Evolutionary conservation across 257 asterid genomes (phyloP).

Genomic region (Solanum tarijense): DNA sequence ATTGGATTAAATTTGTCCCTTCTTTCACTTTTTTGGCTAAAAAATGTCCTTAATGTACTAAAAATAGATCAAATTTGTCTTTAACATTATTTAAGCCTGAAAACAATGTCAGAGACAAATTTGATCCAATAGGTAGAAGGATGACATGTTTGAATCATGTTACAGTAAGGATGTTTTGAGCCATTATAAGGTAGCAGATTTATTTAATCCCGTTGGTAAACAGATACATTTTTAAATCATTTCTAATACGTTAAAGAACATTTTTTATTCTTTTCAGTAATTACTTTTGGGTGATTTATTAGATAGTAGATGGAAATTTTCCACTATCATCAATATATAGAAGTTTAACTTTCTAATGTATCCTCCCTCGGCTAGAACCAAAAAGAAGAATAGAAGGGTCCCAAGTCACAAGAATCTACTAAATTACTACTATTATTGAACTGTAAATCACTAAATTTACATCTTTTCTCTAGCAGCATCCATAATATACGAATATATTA

Average conservation of each 20-base stretch:
- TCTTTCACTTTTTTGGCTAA: not conserved
- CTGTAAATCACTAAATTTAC: not conserved
- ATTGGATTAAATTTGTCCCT: not conserved
- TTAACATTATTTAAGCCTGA: no score
- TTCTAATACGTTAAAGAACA: no score
- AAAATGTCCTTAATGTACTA: no score
- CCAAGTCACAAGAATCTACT: not conserved
- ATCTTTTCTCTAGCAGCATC: not conserved
- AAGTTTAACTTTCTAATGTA: not conserved
- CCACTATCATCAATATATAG: not conserved
- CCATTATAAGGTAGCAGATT: not conserved
- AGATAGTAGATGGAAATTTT: not conserved
- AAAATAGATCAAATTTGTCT: no score
- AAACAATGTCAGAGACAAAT: not conserved
- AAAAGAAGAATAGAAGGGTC: not conserved
- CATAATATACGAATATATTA: not conserved
- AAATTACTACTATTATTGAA: not conserved
- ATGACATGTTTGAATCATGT: not conserved
- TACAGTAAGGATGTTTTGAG: not conserved
- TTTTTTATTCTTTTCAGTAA: not conserved
- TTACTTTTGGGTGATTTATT: not conserved
- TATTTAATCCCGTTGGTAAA: no score
- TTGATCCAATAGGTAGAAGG: not conserved
- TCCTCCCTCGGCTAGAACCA: not conserved
- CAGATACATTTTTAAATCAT: no score